phyloP scores from a whole-genome alignment of 805 yeast genomes.

The Hanseniaspora lindneri region DNA sequence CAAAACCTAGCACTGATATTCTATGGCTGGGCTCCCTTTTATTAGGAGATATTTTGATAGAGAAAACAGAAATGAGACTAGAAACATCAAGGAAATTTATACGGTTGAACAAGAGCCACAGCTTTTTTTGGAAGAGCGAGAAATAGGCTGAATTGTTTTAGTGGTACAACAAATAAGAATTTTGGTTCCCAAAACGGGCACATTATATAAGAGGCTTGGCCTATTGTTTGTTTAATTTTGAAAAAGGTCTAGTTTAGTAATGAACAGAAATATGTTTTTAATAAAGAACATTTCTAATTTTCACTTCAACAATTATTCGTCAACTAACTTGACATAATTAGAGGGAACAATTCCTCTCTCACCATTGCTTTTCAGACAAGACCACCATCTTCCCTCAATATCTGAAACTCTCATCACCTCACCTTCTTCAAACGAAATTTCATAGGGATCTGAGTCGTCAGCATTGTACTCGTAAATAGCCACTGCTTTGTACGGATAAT shows the following conservation, averaged over 20 bases:
- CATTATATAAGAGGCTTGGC: too few species aligned
- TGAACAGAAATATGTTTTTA: too few species aligned
- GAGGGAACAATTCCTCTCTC: constrained; percentile 95
- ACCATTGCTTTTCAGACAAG: constrained; percentile 78
- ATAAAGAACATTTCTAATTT: too few species aligned
- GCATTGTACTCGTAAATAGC: constrained; percentile 83
- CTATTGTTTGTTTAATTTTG: too few species aligned
- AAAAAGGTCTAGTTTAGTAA: too few species aligned
- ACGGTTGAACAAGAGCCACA: too few species aligned
- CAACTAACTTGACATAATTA: constrained; percentile 72
- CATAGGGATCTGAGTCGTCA: constrained; percentile 85
- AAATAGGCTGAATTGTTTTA: too few species aligned
- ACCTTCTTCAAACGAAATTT: constrained; percentile 78
- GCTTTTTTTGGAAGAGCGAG: too few species aligned
- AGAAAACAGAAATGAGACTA: not conserved
- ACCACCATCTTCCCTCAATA: constrained; percentile 97
- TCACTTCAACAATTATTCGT: constrained; percentile 17
- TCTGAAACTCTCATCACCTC: constrained; percentile 87
- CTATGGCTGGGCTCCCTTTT: constrained; percentile 77
- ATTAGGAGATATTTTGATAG: constrained; percentile 26
- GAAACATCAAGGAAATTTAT: not conserved
- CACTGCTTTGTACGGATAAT: constrained; percentile 70
- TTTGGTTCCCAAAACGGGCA: too few species aligned
- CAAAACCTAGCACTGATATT: constrained; percentile 62
- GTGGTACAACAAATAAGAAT: too few species aligned